A percentile compares a stretch with the other conserved stretches of the same genome.
Conservation (phyloP, 257 asterid species). For the Nicotiana undulata region DNA sequence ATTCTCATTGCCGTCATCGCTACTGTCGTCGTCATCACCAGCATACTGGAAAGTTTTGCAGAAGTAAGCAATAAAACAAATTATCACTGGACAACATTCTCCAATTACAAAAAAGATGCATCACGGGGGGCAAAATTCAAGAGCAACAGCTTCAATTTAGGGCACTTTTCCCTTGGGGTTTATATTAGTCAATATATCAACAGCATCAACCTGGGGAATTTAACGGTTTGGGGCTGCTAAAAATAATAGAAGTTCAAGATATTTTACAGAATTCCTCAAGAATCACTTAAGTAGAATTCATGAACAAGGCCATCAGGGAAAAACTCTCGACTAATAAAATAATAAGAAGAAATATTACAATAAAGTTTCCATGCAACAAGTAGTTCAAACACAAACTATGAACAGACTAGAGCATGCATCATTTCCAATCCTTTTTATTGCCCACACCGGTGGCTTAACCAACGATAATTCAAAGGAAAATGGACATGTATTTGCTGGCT, state of each 20-base stretch:
- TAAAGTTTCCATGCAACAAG: neutral
- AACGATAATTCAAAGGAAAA: too few species aligned
- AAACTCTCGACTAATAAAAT: neutral
- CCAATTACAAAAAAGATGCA: neutral
- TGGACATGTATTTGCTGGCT: neutral
- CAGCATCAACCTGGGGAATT: neutral
- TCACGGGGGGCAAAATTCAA: neutral
- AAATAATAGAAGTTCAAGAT: neutral
- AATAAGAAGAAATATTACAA: neutral
- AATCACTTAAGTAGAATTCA: neutral
- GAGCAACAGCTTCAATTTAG: neutral
- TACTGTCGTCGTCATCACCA: slow-evolving; percentile 10
- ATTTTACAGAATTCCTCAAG: neutral
- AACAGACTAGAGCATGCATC: too few species aligned
- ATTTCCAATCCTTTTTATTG: too few species aligned
- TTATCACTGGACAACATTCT: neutral
- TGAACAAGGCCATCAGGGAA: neutral
- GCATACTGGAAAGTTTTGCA: slow-evolving; percentile 1
- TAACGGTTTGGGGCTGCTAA: neutral
- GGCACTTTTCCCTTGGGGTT: neutral
- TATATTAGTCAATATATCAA: neutral
- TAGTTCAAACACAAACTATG: too few species aligned
- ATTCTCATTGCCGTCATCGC: slow-evolving; percentile 21
- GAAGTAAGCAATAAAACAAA: neutral
- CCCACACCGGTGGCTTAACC: too few species aligned